Conservation (phyloP, 306 rosid genomes). For the Neltuma alba region DNA sequence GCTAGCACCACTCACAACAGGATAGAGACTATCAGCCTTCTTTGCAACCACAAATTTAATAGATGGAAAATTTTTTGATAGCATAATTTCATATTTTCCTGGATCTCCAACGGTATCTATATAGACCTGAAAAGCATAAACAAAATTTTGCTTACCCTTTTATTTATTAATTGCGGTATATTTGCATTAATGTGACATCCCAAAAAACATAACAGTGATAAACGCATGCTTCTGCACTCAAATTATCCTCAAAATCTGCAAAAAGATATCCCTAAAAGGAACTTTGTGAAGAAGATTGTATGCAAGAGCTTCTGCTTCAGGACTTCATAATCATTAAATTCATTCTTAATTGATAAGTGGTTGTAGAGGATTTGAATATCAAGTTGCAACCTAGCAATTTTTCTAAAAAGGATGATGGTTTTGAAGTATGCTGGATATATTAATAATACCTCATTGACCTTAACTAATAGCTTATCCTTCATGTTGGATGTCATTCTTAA, state of each 20-base stretch:
- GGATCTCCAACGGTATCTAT: slow-evolving; percentile 94
- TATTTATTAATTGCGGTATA: slow-evolving; percentile 9
- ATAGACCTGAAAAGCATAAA: slow-evolving; percentile 64
- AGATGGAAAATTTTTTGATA: slow-evolving; percentile 68
- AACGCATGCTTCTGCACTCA: not conserved
- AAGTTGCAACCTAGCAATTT: not conserved
- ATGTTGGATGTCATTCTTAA: not conserved
- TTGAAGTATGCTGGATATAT: not conserved
- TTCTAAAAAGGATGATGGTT: not conserved
- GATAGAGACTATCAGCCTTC: slow-evolving; percentile 98
- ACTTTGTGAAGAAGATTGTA: not conserved
- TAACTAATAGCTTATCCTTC: not conserved
- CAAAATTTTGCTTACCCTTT: not conserved
- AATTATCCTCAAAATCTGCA: not conserved
- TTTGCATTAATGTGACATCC: not conserved
- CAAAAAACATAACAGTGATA: not conserved
- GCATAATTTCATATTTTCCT: slow-evolving; percentile 71
- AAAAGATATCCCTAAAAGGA: not conserved
- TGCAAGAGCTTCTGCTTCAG: not conserved
- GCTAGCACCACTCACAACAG: slow-evolving; percentile 97
- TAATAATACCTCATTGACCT: not conserved
- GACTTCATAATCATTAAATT: not conserved
- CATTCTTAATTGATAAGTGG: not conserved
- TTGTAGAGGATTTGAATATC: too few species aligned
- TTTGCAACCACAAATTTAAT: slow-evolving; percentile 89